Percentiles rank a stretch among this genome's conserved stretches.
phyloP scores from a whole-genome alignment of 2,329 filamentous ascomycete genomes.

The Hypomyces perniciosus region DNA sequence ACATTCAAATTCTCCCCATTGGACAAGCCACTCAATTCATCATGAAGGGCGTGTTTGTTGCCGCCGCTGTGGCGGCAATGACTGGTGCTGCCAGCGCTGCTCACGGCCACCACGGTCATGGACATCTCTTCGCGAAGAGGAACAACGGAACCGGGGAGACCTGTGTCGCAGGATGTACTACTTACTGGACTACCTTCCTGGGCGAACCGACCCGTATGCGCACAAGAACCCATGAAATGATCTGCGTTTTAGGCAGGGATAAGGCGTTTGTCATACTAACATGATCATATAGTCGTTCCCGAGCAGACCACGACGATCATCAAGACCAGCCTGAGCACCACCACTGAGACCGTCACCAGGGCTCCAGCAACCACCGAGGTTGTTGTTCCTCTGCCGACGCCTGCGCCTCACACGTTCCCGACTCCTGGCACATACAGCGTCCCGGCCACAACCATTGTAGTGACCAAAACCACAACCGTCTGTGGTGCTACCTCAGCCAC shows the following conservation, averaged over 20 bases:
- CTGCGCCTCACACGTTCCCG: constrained; percentile 48
- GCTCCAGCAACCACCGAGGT: constrained; percentile 34
- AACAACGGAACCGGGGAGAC: constrained; percentile 34
- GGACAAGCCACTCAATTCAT: constrained; percentile 32
- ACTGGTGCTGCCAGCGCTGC: constrained; percentile 51
- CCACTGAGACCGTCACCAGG: constrained; percentile 16
- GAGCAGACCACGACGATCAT: constrained; percentile 16
- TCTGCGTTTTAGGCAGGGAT: neutral
- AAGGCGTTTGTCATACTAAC: constrained; percentile 15
- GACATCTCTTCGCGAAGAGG: constrained; percentile 49
- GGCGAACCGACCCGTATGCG: constrained; percentile 59
- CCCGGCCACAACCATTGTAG: constrained; percentile 63
- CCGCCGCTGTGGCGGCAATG: constrained; percentile 57
- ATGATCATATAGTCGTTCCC: constrained; percentile 30
- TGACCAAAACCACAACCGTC: constrained; percentile 62
- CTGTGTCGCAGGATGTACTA: constrained; percentile 62
- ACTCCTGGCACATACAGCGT: constrained; percentile 70
- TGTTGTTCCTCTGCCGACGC: constrained; percentile 46
- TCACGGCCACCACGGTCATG: constrained; percentile 57
- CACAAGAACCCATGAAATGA: neutral
- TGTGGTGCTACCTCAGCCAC: constrained; percentile 57
- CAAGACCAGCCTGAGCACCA: constrained; percentile 10
- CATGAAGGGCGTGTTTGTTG: constrained; percentile 70
- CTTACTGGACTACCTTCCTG: constrained; percentile 65
- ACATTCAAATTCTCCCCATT: neutral